Conservation (phyloP, 345 rosid species). For the Brassica rapa region DNA sequence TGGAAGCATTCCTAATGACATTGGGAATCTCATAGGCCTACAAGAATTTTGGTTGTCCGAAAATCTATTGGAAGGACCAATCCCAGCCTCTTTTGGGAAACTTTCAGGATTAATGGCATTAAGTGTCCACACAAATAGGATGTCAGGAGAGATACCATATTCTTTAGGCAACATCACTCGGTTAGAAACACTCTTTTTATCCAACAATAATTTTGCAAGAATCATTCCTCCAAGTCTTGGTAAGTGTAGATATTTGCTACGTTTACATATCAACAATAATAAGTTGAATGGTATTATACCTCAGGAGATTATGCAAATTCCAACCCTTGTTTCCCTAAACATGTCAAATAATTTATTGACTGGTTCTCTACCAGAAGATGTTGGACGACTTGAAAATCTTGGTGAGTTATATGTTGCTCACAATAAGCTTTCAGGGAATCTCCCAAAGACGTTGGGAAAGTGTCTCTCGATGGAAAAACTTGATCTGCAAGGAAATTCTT, state of each 20-base stretch:
- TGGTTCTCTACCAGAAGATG: background rate
- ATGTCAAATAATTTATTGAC: background rate
- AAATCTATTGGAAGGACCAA: background rate
- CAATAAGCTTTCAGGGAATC: background rate
- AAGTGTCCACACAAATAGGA: background rate
- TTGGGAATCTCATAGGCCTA: background rate
- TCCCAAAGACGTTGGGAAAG: background rate
- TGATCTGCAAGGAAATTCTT: background rate
- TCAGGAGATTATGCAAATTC: background rate
- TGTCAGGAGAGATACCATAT: background rate
- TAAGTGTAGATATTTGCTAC: background rate
- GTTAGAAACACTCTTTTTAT: background rate
- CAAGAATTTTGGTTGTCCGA: background rate
- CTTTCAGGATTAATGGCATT: background rate
- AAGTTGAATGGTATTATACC: background rate
- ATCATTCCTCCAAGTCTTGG: background rate
- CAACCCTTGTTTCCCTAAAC: background rate
- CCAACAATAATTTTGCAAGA: background rate
- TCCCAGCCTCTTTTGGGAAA: background rate
- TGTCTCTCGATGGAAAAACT: background rate
- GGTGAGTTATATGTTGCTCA: background rate
- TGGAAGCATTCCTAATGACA: background rate
- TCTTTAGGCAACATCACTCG: background rate
- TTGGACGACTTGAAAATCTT: background rate
- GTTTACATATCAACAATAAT: background rate